phyloP scores from a whole-genome alignment of 768 basidiomycete species.

The Stropharia rugosoannulata region DNA sequence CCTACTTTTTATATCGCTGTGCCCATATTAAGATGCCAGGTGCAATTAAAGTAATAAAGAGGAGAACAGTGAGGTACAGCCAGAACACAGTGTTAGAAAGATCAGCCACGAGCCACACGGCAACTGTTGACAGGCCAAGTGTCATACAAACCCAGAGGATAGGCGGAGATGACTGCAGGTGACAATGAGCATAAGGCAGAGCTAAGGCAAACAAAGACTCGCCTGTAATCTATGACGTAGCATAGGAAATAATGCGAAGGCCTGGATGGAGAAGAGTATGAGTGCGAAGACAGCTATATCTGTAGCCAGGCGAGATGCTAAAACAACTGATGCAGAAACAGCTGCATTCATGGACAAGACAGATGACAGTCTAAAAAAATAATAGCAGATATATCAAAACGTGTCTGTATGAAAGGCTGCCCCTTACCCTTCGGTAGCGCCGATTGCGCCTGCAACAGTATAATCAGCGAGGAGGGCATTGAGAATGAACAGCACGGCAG shows the following conservation, averaged over 20 bases:
- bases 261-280: conserved; percentile 77
- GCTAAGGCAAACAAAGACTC: conserved; percentile 15
- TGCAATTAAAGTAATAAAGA: conserved; percentile 67
- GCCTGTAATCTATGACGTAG: conserved; percentile 75
- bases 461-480: conserved; percentile 87
- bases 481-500: conserved; percentile 80
- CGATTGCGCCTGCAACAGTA: conserved; percentile 44
- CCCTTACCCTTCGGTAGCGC: conserved; percentile 59
- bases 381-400: conserved; percentile 2
- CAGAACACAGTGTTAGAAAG: conserved; percentile 56
- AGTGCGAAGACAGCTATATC: conserved; percentile 89
- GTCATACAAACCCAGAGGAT: conserved; percentile 53
- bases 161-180: conserved; percentile 44
- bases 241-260: conserved; percentile 83
- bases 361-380: conserved; percentile 64
- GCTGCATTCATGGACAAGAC: conserved; percentile 90
- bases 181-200: conserved; percentile 11
- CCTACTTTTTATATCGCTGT: conserved; percentile 84
- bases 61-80: conserved; percentile 48
- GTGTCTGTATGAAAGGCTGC: conserved; percentile 6
- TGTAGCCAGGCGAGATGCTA: conserved; percentile 84
- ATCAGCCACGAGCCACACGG: conserved; percentile 49
- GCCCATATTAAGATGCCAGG: conserved; percentile 82
- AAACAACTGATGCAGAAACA: conserved; percentile 88
- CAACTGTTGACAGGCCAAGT: conserved; percentile 43